Evolutionary conservation across 192 early-diverging fungal species (phyloP).

Genomic region (Funneliformis mosseae): DNA sequence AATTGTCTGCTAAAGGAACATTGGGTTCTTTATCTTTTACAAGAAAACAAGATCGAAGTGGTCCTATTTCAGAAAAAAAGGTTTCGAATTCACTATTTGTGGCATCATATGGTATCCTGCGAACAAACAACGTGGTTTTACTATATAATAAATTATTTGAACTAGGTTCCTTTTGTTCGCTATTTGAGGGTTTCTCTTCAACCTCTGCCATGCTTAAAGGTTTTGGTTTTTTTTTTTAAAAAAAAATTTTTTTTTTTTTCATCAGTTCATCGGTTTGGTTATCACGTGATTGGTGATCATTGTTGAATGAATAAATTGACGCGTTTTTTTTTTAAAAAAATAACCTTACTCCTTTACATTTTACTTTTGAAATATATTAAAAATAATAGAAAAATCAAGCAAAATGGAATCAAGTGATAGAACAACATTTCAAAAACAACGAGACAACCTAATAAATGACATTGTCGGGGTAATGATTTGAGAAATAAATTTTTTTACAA

Average conservation of each 20-base stretch:
- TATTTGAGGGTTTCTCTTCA: neutral
- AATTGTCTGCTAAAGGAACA: conserved; percentile 25
- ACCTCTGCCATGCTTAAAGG: neutral
- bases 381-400: too few relatives aligned
- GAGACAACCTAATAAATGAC: conserved; percentile 1
- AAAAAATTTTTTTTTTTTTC: neutral
- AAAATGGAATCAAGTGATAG: neutral
- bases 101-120: conserved; percentile 81
- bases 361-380: too few relatives aligned
- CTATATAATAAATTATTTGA: neutral
- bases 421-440: conserved; percentile 11
- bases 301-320: too few relatives aligned
- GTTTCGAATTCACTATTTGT: conserved; percentile 80
- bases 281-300: too few relatives aligned
- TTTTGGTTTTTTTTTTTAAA: neutral
- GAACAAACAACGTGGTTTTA: conserved; percentile 79
- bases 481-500: too few relatives aligned
- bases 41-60: conserved; percentile 88
- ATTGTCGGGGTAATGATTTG: neutral
- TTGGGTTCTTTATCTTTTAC: conserved; percentile 57
- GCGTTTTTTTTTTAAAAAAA: too few relatives aligned
- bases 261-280: too few relatives aligned
- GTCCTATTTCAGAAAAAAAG: conserved; percentile 90
- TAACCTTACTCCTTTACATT: too few relatives aligned
- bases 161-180: neutral